Evolutionary conservation across 768 basidiomycete species (phyloP).

Genomic region (Zangia roseola): DNA sequence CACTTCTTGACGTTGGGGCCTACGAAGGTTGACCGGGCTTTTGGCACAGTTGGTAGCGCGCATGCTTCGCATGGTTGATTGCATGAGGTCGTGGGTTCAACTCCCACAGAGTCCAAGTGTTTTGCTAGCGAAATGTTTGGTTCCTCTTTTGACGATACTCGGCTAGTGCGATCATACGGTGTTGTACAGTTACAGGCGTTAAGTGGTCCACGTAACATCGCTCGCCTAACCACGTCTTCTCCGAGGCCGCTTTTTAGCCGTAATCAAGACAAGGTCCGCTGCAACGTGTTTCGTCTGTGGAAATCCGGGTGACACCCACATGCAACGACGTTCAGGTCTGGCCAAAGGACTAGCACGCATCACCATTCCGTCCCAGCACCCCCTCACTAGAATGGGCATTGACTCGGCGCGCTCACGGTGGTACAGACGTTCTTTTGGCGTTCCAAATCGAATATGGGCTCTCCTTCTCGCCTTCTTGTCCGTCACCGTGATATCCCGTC

Average conservation of each 20-base stretch:
- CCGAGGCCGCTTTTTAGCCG: conserved; percentile 1
- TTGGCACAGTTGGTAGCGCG: conserved; percentile 63
- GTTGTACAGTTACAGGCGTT: no score
- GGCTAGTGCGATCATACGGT: no score
- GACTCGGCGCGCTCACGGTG: conserved; percentile 52
- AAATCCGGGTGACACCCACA: conserved; percentile 37
- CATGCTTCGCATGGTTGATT: conserved; percentile 50
- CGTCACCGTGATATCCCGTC: conserved; percentile 57
- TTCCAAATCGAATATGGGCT: conserved; percentile 70
- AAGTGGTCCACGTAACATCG: no score
- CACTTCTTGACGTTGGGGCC: no score
- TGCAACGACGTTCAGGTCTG: conserved; percentile 58
- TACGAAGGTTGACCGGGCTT: no score
- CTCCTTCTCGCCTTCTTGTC: conserved; percentile 54
- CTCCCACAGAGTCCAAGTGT: conserved; percentile 38
- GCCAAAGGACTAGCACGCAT: conserved; percentile 58
- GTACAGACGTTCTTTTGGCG: conserved; percentile 55
- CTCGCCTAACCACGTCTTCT: not conserved
- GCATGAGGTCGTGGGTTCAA: conserved; percentile 61
- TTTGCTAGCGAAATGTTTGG: not conserved
- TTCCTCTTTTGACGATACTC: not conserved
- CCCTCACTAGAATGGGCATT: conserved; percentile 42
- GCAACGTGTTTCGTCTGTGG: not conserved
- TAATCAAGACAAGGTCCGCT: conserved; percentile 3
- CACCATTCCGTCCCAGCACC: conserved; percentile 41